These are phyloP conservation scores for Aspergillus diversus DNA, from an alignment of 495 filamentous ascomycete species.

Conservation along the genomic window DNA sequence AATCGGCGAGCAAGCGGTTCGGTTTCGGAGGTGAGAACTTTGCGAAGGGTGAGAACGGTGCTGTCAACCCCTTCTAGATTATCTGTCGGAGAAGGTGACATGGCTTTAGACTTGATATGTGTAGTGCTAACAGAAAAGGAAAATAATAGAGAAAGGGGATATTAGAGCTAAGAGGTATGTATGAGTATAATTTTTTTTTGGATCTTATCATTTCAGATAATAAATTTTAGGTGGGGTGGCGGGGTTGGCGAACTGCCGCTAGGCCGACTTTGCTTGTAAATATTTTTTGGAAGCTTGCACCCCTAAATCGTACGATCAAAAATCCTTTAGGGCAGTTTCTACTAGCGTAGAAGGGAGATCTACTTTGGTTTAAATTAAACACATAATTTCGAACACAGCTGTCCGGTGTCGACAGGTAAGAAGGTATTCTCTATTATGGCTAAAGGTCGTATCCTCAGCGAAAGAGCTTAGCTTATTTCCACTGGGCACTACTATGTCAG, in stretches of 20 bases:
- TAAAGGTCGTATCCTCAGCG: too few relatives aligned
- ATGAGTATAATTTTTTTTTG: conserved; percentile 21
- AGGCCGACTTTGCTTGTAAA: conserved; percentile 23
- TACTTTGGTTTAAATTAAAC: background rate
- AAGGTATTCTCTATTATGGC: too few relatives aligned
- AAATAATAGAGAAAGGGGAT: background rate
- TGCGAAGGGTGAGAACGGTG: conserved; percentile 65
- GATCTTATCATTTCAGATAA: conserved; percentile 42
- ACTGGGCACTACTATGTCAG: too few relatives aligned
- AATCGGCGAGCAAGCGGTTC: conserved; percentile 87
- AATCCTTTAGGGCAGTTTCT: background rate
- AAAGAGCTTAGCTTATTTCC: too few relatives aligned
- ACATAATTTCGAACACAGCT: too few relatives aligned
- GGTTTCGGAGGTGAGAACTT: conserved; percentile 75
- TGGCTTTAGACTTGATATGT: conserved; percentile 3
- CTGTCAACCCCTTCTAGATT: conserved; percentile 28
- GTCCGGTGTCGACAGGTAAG: too few relatives aligned
- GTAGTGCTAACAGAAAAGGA: background rate
- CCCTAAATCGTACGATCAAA: background rate
- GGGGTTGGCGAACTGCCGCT: conserved; percentile 27
- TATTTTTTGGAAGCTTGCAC: background rate
- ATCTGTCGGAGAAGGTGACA: conserved; percentile 15
- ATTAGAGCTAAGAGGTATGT: background rate
- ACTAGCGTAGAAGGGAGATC: conserved; percentile 1
- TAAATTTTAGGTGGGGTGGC: conserved; percentile 41